Percentiles rank a stretch among this genome's conserved stretches.
Evolutionary conservation across 2,329 filamentous ascomycete species (phyloP).

Genomic region (Clonostachys rosea): DNA sequence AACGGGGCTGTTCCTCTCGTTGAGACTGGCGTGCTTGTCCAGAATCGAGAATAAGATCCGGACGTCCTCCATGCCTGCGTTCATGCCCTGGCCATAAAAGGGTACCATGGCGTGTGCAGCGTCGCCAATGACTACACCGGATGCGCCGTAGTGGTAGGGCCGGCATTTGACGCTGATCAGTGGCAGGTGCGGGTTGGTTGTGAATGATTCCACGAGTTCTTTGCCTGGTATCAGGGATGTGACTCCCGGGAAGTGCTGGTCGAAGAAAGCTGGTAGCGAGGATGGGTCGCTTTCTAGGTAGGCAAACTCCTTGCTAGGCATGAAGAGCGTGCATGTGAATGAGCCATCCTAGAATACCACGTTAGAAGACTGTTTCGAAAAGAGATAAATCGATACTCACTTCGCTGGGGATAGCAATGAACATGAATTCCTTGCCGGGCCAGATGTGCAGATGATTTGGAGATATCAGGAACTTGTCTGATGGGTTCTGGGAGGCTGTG

Average conservation of each 20-base stretch:
- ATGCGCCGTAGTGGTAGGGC: slow-evolving; percentile 76
- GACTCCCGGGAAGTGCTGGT: slow-evolving; percentile 82
- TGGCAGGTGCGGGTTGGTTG: slow-evolving; percentile 80
- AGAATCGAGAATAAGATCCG: slow-evolving; percentile 79
- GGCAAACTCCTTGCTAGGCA: slow-evolving; percentile 66
- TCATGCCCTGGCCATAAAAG: slow-evolving; percentile 98
- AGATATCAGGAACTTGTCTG: slow-evolving; percentile 68
- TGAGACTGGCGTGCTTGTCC: slow-evolving; percentile 56
- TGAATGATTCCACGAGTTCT: slow-evolving; percentile 71
- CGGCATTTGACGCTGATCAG: slow-evolving; percentile 90
- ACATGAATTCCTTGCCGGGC: slow-evolving; percentile 94
- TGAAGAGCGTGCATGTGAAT: slow-evolving; percentile 93
- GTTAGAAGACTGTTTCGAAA: slow-evolving; percentile 4
- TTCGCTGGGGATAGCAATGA: slow-evolving; percentile 85
- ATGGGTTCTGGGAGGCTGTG: slow-evolving; percentile 15
- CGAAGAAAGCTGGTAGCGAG: slow-evolving; percentile 68
- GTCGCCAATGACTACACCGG: slow-evolving; percentile 83
- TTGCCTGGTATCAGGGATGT: slow-evolving; percentile 63
- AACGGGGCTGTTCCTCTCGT: slow-evolving; percentile 35
- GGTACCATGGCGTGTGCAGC: slow-evolving; percentile 97
- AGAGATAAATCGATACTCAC: slow-evolving; percentile 26
- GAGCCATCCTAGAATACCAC: slow-evolving; percentile 63
- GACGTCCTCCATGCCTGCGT: slow-evolving; percentile 92
- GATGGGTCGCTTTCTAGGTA: slow-evolving; percentile 60
- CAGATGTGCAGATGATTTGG: slow-evolving; percentile 96